phyloP scores from a whole-genome alignment of 768 basidiomycete genomes.

The Rhodotorula toruloides region DNA sequence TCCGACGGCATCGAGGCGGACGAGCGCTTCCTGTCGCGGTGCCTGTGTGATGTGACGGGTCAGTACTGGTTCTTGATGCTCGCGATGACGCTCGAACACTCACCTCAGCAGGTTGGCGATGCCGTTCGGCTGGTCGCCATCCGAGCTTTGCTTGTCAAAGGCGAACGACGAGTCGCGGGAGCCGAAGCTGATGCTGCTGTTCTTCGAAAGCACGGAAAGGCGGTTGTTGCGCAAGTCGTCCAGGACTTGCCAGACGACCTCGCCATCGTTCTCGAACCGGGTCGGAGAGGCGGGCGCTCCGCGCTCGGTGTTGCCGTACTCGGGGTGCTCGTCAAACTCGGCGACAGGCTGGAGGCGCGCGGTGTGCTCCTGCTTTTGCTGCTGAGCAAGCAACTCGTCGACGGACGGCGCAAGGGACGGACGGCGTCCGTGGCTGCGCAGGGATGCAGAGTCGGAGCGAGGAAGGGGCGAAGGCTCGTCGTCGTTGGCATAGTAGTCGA shows the following conservation, averaged over 20 bases:
- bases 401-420: not conserved
- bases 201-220: slow-evolving; percentile 10
- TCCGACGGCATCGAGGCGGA: slow-evolving; percentile 2
- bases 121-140: not conserved
- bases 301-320: not conserved
- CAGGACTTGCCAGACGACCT: slow-evolving; percentile 31
- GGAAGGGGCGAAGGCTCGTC: too few relatives aligned
- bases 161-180: slow-evolving; percentile 24
- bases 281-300: not conserved
- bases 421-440: not conserved
- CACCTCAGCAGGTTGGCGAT: slow-evolving; percentile 22
- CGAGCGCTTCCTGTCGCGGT: slow-evolving; percentile 18
- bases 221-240: slow-evolving; percentile 30
- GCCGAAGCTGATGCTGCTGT: slow-evolving; percentile 23
- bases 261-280: not conserved
- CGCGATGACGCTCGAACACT: not conserved
- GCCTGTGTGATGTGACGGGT: not conserved
- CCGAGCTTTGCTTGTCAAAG: not conserved
- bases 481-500: slow-evolving; percentile 33
- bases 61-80: not conserved
- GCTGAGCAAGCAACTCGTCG: slow-evolving; percentile 10
- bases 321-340: slow-evolving; percentile 10
- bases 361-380: slow-evolving; percentile 1
- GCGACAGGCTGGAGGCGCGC: not conserved
- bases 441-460: too few relatives aligned